A percentile compares a stretch with the other conserved stretches of the same genome.
Evolutionary conservation across 768 basidiomycete genomes (phyloP).

Genomic region (Clathrus columnatus): DNA sequence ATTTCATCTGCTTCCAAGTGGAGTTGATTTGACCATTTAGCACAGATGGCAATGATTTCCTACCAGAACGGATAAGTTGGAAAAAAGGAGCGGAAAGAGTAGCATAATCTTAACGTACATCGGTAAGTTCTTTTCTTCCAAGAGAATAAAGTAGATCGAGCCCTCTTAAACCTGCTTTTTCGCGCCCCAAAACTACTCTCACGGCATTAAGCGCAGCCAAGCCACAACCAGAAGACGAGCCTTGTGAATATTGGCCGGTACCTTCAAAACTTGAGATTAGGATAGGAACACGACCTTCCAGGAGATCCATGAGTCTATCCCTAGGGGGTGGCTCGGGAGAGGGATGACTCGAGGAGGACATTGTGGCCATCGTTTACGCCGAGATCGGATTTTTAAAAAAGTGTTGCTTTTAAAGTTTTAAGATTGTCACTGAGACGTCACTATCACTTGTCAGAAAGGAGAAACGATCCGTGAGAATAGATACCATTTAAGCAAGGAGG

Average conservation of each 20-base stretch:
- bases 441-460: too few species aligned
- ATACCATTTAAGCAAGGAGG: too few species aligned
- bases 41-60: slow-evolving; percentile 51
- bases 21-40: slow-evolving; percentile 40
- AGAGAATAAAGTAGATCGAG: slow-evolving; percentile 26
- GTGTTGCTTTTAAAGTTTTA: background rate
- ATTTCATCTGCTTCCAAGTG: slow-evolving; percentile 56
- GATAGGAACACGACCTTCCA: background rate
- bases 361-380: too few species aligned
- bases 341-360: too few species aligned
- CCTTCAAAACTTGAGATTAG: slow-evolving; percentile 26
- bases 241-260: slow-evolving; percentile 46
- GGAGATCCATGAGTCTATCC: slow-evolving; percentile 4
- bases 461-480: too few species aligned
- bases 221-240: slow-evolving; percentile 49
- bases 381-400: background rate
- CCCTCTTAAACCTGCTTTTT: slow-evolving; percentile 23
- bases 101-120: slow-evolving; percentile 23
- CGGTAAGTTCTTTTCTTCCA: slow-evolving; percentile 24
- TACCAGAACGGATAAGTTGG: slow-evolving; percentile 18
- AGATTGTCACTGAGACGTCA: too few species aligned
- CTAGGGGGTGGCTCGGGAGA: too few species aligned
- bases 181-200: slow-evolving; percentile 35
- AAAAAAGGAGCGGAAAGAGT: slow-evolving; percentile 6
- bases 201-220: slow-evolving; percentile 61